Base-by-base conservation (phyloP, 2,329 filamentous ascomycete species). In the Ceratocystis lukuohia region DNA sequence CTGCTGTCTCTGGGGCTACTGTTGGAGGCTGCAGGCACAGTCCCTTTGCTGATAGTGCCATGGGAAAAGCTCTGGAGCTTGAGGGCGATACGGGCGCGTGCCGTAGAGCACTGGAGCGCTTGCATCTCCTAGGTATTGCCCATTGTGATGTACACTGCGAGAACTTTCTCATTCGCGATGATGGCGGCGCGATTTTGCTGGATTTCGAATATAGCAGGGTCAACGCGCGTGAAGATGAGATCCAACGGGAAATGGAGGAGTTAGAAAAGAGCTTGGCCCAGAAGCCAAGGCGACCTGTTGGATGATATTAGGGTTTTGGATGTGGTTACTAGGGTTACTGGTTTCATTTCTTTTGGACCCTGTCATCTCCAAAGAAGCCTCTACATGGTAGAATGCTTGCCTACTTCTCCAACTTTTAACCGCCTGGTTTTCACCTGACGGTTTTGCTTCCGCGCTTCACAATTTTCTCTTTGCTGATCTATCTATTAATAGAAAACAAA, bases 171-270 rank as follows among this genome's bases (percentile, higher is more conserved):
- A 44, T 65, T 5, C 46, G 63, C 22, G 46, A 56, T 8, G 48
- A 57, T 57, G 48, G 63, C 30, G 48, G 63, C 10, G 63, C 63
- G 12, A 15, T 65, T 10, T 20, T 65, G 20, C 12, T 65, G 20
- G 63, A 65, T 50, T 65, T 65, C 25, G 63, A 65, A 37, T 65
- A 65, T 28, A 62, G 61, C n/a, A 62, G 61, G n/a, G 12, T 41
- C 28, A 50, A 41, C 30, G 10, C 48, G 17, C 17, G 28, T 20
- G 8, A 25, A 10, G 28, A n/a, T 12, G 63, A 65, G 30, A 37
- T 65, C 6, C 30, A 56, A 50, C 25, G 30, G 8, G 63, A 65
- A 22, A 65, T 65, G 63, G 50, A 56, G 28, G 63, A 65, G 12
- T n/a, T 65, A 3, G 63, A 41, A 17, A 33, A 33, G 20, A 33